Evolutionary conservation across 1,139 yeast genomes (phyloP).

Genomic region (Debaryomycetaceae sp.): DNA sequence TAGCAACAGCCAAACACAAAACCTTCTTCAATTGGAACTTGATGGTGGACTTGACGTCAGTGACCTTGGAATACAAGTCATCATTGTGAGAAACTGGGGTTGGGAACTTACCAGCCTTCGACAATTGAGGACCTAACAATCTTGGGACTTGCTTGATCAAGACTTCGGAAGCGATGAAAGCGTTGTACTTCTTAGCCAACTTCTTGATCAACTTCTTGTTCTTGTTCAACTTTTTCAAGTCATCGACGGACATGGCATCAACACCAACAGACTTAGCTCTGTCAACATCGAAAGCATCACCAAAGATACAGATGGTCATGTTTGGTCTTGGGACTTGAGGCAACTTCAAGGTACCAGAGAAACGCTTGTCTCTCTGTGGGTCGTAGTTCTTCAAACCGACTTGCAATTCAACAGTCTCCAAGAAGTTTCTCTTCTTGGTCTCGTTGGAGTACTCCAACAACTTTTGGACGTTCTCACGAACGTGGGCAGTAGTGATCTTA

Average conservation of each 20-base stretch:
- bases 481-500: constrained; percentile 88
- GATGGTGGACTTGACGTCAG: constrained; percentile 98
- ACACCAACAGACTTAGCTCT: constrained; percentile 99
- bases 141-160: constrained; percentile 99
- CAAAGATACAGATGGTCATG: constrained; percentile 99
- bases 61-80: constrained; percentile 93
- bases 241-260: constrained; percentile 99
- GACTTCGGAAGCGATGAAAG: constrained; percentile 98
- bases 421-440: constrained; percentile 99
- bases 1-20: constrained; percentile 86
- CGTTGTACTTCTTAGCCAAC: constrained; percentile 99
- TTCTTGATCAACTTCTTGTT: constrained; percentile 99
- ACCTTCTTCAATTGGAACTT: constrained; percentile 99
- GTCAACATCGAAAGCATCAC: constrained; percentile 99
- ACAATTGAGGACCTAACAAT: constrained; percentile 99
- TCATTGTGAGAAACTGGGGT: constrained; percentile 99
- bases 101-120: constrained; percentile 99
- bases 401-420: constrained; percentile 99
- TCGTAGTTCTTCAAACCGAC: constrained; percentile 99
- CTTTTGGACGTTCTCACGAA: constrained; percentile 95
- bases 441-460: constrained; percentile 86
- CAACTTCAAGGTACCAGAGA: constrained; percentile 98
- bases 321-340: constrained; percentile 99
- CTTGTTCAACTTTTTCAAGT: constrained; percentile 99
- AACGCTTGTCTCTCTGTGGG: constrained; percentile 99